Base-by-base conservation (phyloP, 371 early-diverging fungal genomes). In the Zychaea mexicana region DNA sequence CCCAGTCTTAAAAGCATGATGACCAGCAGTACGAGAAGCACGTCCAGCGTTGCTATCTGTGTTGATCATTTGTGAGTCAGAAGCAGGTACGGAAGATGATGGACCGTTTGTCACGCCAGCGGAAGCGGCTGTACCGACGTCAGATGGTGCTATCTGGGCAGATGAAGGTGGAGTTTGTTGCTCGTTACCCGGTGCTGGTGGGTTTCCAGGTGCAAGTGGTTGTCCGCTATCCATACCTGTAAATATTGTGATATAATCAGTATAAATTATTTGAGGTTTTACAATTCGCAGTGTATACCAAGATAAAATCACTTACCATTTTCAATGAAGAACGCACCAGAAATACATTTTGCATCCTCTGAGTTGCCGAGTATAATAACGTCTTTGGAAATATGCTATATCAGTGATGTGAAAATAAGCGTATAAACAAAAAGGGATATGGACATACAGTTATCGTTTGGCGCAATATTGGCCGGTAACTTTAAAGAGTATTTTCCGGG, bases 391-490 rank as follows among this genome's bases (percentile, higher is more conserved):
- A 45, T 15, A 21, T 17, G 26, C 26, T 56, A 33, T 27, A 28
- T n/a, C 15, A 42, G 15, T 42, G n/a, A 42, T 15, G 36, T 36
- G 8, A 36, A 15, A 36, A 36, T 36, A 36, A 10, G 15, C 36
- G 36, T 36, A 36, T 10, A 36, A 36, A 2, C 15, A 15, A 36
- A 36, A 10, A 36, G 2, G 15, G 15, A 36, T 10, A 15, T 42
- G 42, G 42, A 5, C 0, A 7, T 53, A 53, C 62, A 61, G 21
- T 61, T 31, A 36, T 52, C 31, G 2, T 45, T 31, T 27, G 52
- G 27, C 3, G 42, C 38, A 27, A 61, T 61, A 28, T 61, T 61
- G 3, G 62, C 45, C 7, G 62, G 62, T 24, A 61, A 27, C 27
- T 38, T 52, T 17, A 52, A 22, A 12, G 33, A 36, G 52, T 53